Evolutionary conservation across 495 filamentous ascomycete species (phyloP).

Genomic region (Eremomyces bilateralis): DNA sequence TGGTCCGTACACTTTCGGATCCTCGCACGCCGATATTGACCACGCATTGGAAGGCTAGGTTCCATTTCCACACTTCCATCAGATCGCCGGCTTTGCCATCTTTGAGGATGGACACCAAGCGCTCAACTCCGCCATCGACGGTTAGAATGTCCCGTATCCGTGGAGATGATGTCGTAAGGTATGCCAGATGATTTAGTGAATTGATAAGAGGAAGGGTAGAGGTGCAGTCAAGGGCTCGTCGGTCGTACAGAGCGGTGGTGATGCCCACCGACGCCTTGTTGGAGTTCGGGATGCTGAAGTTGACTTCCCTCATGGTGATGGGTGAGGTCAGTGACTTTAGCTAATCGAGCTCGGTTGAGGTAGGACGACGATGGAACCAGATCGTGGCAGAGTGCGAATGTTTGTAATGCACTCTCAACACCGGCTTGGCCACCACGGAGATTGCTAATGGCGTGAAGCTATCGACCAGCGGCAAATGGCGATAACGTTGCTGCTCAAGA

Average conservation of each 20-base stretch:
- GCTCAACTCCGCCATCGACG: conserved; percentile 92
- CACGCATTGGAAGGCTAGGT: conserved; percentile 92
- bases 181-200: conserved; percentile 92
- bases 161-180: conserved; percentile 94
- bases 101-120: conserved; percentile 92
- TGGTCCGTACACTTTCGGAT: conserved; percentile 76
- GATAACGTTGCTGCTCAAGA: no score
- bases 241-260: conserved; percentile 94
- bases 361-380: no score
- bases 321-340: no score
- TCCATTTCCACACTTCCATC: conserved; percentile 99
- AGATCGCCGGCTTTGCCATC: conserved; percentile 86
- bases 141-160: conserved; percentile 94
- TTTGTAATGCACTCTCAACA: no score
- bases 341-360: no score
- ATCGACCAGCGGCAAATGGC: no score
- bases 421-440: no score
- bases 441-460: no score
- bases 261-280: conserved; percentile 99
- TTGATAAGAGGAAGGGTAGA: conserved; percentile 94
- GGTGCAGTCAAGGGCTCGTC: conserved; percentile 90
- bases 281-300: conserved; percentile 98
- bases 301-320: conserved; percentile 97
- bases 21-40: conserved; percentile 96
- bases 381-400: no score